Base-by-base conservation (phyloP, 345 rosid genomes). In the Camelina neglecta region DNA sequence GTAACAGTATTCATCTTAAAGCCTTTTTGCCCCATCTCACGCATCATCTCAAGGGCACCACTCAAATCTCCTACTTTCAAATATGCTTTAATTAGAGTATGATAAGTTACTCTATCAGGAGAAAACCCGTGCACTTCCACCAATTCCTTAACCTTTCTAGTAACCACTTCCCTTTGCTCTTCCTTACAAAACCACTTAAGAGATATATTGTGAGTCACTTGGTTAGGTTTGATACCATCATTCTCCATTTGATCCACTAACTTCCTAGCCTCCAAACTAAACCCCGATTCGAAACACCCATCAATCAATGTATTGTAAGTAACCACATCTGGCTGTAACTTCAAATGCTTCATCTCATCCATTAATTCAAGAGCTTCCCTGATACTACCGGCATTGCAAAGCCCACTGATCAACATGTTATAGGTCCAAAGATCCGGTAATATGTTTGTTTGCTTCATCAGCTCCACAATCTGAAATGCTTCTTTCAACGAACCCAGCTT, bases 291-390 rank as follows among this genome's bases (percentile, higher is more conserved):
- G 41, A 90, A 94, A 84, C 87, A 94, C 55, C 91, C 92, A 72
- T 90, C 83, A 67, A 94, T 87, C 85, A 92, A 74, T 2, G 96
- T 89, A 70, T 87, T 92, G 81, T 87, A 92, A 0, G 93, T 90
- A 64, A 92, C 93, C 67, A 86, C 90, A 86, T 94, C 96, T 0
- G 95, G 93, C n/a, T 70, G 38, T 75, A 92, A 76, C 79, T 85
- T 84, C 60, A 84, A 71, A 63, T 65, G 82, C 79, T 88, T 90
- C 90, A 94, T 88, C 81, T 87, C 93, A 75, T 83, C 86, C 57
- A 76, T 84, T 71, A 92, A 73, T 65, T 81, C 69, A 36, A 86
- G 75, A 0, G 92, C 98, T 78, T 90, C 93, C 24, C 72, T 84
- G 18, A 92, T 61, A 68, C 70, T 87, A 0, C 89, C 88, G 36